phyloP scores from a whole-genome alignment of 257 asterid genomes.

The Solanum bukasovii region DNA sequence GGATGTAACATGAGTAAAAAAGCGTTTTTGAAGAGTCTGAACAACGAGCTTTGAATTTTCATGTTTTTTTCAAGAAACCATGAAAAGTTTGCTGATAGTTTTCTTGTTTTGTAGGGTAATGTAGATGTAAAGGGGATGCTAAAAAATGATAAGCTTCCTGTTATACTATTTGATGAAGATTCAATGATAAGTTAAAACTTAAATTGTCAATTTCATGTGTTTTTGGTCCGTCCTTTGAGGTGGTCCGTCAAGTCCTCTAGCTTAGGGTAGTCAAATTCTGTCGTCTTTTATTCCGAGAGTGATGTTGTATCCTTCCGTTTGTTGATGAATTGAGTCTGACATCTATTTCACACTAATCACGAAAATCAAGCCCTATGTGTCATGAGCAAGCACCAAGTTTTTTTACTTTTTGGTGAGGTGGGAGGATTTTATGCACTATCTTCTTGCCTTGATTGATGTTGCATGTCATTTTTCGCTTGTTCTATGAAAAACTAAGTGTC shows the following conservation, averaged over 20 bases:
- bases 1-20: not conserved
- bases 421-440: not conserved
- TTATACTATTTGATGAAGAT: conserved; percentile 38
- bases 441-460: not conserved
- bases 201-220: not conserved
- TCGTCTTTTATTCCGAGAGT: not conserved
- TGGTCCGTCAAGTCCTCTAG: not conserved
- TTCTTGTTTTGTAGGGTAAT: conserved; percentile 5
- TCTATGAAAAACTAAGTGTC: not conserved
- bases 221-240: not conserved
- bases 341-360: not conserved
- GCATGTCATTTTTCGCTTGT: not conserved
- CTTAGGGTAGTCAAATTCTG: not conserved
- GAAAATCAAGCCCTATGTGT: not conserved
- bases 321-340: not conserved
- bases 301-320: too few relatives aligned
- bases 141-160: conserved; percentile 35
- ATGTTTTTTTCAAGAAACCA: not conserved
- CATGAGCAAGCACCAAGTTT: not conserved
- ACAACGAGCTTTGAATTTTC: not conserved
- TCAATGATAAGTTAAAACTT: conserved; percentile 26
- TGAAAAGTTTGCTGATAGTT: not conserved
- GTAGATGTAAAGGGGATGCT: conserved; percentile 28
- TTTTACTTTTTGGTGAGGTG: not conserved
- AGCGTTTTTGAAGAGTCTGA: not conserved